Conservation (phyloP, 169 alveolate species). For the Plasmodium fragile region DNA sequence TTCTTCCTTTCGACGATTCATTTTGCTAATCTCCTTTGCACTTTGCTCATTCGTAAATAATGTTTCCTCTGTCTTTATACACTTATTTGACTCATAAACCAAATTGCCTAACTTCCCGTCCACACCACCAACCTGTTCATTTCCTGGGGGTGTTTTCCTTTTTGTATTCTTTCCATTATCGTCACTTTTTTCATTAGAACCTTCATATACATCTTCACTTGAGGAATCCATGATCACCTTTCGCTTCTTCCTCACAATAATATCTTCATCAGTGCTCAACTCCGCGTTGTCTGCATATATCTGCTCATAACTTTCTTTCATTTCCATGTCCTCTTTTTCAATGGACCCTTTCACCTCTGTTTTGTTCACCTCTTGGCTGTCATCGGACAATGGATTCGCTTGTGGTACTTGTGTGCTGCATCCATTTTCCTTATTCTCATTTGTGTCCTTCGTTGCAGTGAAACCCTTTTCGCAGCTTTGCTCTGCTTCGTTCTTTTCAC, state of each 20-base stretch:
- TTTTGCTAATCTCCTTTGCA: background rate
- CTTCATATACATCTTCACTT: slow-evolving; percentile 12
- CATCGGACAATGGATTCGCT: background rate
- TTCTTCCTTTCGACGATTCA: slow-evolving; percentile 37
- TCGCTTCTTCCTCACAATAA: slow-evolving; percentile 42
- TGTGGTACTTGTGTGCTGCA: background rate
- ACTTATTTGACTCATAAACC: slow-evolving; percentile 34
- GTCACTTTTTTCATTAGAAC: background rate
- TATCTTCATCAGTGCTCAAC: slow-evolving; percentile 49
- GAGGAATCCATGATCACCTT: slow-evolving; percentile 28
- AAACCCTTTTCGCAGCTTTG: background rate
- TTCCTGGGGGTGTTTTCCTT: background rate
- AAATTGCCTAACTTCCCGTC: slow-evolving; percentile 28
- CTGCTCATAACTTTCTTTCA: background rate
- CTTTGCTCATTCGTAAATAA: background rate
- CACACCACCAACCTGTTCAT: slow-evolving; percentile 20
- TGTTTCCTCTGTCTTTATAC: slow-evolving; percentile 10
- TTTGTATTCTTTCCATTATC: background rate
- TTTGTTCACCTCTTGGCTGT: background rate
- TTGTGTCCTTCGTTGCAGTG: background rate
- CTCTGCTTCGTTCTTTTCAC: background rate
- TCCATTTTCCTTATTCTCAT: background rate
- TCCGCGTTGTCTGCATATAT: slow-evolving; percentile 10
- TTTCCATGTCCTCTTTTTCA: background rate
- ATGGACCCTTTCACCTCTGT: background rate